phyloP scores from a whole-genome alignment of 1,284 basidiomycete species.

The Cryptococcus jaspeensis region DNA sequence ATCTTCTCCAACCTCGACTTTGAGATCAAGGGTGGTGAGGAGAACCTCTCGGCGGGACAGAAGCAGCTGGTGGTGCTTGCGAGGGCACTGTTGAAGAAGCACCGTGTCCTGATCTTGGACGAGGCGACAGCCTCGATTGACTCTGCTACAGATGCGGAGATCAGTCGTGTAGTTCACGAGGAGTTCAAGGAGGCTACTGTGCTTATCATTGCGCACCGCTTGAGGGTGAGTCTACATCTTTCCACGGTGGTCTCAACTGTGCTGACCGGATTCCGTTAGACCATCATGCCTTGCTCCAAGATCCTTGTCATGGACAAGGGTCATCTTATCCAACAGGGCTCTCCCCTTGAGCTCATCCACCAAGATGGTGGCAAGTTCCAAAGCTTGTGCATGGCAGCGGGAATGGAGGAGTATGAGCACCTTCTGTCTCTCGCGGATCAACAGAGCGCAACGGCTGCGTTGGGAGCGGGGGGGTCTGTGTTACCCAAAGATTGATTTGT shows the following conservation, averaged over 20 bases:
- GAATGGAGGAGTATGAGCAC: constrained; percentile 33
- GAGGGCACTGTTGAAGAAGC: constrained; percentile 54
- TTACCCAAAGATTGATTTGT: too few relatives aligned
- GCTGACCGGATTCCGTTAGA: constrained; percentile 14
- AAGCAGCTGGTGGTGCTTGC: constrained; percentile 57
- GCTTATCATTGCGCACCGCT: constrained; percentile 53
- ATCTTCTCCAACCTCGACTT: constrained; percentile 37
- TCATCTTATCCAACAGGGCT: constrained; percentile 32
- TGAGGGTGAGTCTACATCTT: constrained; percentile 29
- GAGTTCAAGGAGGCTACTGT: constrained; percentile 46
- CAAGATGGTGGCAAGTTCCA: constrained; percentile 34
- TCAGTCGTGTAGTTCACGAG: constrained; percentile 50
- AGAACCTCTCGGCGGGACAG: constrained; percentile 57
- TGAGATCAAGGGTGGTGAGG: constrained; percentile 38
- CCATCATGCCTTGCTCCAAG: constrained; percentile 41
- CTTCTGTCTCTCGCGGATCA: constrained; percentile 24
- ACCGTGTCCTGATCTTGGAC: constrained; percentile 55
- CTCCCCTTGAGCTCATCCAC: constrained; percentile 31
- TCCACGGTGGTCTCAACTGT: background rate
- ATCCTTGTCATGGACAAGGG: constrained; percentile 43
- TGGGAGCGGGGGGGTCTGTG: too few relatives aligned
- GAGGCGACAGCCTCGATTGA: constrained; percentile 55
- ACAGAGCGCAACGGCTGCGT: too few relatives aligned
- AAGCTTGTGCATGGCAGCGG: constrained; percentile 31
- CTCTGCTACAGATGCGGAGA: constrained; percentile 50